Evolutionary conservation across 2,329 filamentous ascomycete species (phyloP), one percentile per base, ranked within the genome.

Genomic region (Ambrosiella beaveri): DNA sequence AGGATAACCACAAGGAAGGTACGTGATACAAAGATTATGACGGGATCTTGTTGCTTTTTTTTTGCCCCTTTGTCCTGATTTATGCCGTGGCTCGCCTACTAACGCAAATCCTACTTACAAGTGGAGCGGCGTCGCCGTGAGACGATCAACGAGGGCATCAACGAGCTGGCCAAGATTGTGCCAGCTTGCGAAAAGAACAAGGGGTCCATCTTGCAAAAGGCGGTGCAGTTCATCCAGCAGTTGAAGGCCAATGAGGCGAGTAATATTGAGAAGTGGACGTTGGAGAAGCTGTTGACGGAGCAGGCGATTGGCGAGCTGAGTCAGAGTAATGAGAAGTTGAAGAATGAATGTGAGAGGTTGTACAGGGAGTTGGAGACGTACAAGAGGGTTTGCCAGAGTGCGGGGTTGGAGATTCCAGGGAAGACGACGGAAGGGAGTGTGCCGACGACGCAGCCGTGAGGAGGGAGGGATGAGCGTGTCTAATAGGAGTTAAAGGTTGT

Each of bases 1-100:
- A 95, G 68, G 91, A 97, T 66, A 98, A 97, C 63, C 93, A 98
- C 73, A 98, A 98, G 79, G 91, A 97, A 77, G 93, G 91, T 93
- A 72, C 66, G 79, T 68, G 3, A 13, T 40, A 13, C 7, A 9
- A 44, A 45, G 13, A 35, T 41, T 17, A 36, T 12, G 36, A 15
- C 27, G 41, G 36, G 19, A 13, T 19, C 7, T 13, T 27, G 13
- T 17, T 36, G 13, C 35, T 36, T 56, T 39, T 44, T n/a, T 19
- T 58, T 17, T 49, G 38, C 38, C 38, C 13, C 8, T 49, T 51
- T 27, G 3, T 27, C 27, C 27, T 27, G 27, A 27, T 27, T 9
- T 35, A 11, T 51, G 15, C 47, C 40, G 52, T 41, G 19, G 17
- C 45, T 58, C 59, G 59, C 56, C 56, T 54, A 62, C 64, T 68